Base-by-base conservation (phyloP, 768 basidiomycete species). In the Rhizopogon salebrosus region DNA sequence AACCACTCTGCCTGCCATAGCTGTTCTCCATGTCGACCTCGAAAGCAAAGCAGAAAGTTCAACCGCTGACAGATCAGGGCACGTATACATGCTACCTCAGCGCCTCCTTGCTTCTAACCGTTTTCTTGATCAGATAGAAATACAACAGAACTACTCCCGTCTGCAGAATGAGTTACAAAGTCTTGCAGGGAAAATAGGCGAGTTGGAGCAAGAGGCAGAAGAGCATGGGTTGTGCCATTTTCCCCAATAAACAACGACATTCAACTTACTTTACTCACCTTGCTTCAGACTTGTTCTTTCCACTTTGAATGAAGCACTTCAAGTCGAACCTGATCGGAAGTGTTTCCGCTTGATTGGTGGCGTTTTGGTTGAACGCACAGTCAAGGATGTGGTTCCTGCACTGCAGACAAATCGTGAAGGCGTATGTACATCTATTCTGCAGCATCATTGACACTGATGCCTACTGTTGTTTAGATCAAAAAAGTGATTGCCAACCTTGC, bases 321-420 rank as follows among this genome's bases (percentile, higher is more conserved):
- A 74, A n/a, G 80, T 84, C 54, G 89, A 95, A 54, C 94, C 95
- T 16, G 80, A 85, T 69, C 85, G 97, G 53, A 94, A 92, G 74
- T 98, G 97, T 71, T 99, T 98, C 74, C 85, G 95, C 49, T 77
- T 98, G 59, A 89, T 99, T 57, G 97, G 97, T 5, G 95, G 95
- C 26, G 87, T 97, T 6, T 79, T 99, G 14, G 95, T 98, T 26
- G 94, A 98, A 67, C 80, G 95, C 42, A 98, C 95, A 2, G 97
- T 98, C 41, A 85, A 88, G 65, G 95, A 98, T 59, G 92, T 98
- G 46, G 85, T 90, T 35, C 95, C 97, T 35, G 84, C 88, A 26
- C 72, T 99, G 40, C 82, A 90, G 68, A 91, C 86, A n/a, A 98
- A 94, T 62, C 77, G 82, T 48, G 87, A 93, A 63, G 91, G 92